Evolutionary conservation across 169 alveolate genomes (phyloP).

Genomic region (Eimeria maxima): DNA sequence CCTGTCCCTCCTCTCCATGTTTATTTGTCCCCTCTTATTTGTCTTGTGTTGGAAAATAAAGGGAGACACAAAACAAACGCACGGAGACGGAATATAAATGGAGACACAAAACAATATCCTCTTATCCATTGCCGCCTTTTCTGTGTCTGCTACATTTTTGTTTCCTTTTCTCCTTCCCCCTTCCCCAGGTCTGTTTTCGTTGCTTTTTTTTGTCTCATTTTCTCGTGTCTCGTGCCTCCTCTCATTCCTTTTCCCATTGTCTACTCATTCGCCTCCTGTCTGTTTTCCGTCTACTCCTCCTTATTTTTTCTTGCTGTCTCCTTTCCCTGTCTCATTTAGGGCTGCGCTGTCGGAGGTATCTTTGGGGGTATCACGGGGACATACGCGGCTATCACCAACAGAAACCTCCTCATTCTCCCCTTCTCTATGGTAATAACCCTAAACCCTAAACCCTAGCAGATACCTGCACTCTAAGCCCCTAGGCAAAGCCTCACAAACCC

Average conservation of each 20-base stretch:
- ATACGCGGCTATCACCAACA: slow-evolving; percentile 91
- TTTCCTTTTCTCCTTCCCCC: background rate
- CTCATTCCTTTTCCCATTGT: background rate
- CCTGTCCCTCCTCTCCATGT: background rate
- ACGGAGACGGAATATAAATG: no score
- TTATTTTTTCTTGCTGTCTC: background rate
- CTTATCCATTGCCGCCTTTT: no score
- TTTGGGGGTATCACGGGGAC: slow-evolving; percentile 94
- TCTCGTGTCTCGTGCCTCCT: background rate
- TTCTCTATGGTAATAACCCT: slow-evolving; percentile 87
- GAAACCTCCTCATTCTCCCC: slow-evolving; percentile 91
- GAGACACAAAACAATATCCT: no score
- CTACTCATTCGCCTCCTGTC: background rate
- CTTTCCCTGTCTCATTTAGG: slow-evolving; percentile 83
- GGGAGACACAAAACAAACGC: no score
- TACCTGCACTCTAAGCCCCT: background rate
- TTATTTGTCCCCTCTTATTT: no score
- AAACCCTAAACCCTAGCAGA: background rate
- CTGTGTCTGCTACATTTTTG: background rate
- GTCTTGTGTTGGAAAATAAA: no score
- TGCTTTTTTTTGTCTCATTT: background rate
- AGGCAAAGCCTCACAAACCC: no score
- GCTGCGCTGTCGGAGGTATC: slow-evolving; percentile 95
- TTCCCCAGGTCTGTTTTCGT: no score
- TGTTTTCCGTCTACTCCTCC: no score